Conservation (phyloP, 2,329 filamentous ascomycete species). For the Ceratocystis lukuohia region DNA sequence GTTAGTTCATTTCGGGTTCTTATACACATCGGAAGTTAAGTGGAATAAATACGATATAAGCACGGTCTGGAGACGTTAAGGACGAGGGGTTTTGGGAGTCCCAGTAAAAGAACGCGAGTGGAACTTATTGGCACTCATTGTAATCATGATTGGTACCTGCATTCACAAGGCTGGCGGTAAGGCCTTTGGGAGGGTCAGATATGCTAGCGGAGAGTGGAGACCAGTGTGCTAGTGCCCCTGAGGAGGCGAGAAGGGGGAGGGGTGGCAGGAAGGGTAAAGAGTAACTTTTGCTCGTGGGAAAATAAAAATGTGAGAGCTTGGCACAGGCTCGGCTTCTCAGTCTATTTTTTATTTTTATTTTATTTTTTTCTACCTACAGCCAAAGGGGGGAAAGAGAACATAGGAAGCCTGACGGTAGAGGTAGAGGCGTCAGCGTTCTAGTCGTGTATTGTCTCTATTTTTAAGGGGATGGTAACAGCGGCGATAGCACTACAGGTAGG, state of each 20-base stretch:
- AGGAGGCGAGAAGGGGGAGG: background rate
- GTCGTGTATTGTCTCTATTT: too few relatives aligned
- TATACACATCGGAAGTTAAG: background rate
- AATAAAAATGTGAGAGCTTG: too few relatives aligned
- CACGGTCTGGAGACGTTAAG: background rate
- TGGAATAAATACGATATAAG: background rate
- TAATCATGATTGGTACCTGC: slow-evolving; percentile 3
- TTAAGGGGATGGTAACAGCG: too few relatives aligned
- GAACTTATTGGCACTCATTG: background rate
- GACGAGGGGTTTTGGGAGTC: too few relatives aligned
- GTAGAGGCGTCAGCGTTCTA: too few relatives aligned
- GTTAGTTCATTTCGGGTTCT: background rate
- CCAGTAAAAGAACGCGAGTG: too few relatives aligned
- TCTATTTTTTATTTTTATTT: too few relatives aligned
- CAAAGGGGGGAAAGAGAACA: too few relatives aligned
- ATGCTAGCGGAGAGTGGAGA: background rate
- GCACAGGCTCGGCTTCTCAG: too few relatives aligned
- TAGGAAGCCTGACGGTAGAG: too few relatives aligned
- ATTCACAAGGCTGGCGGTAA: background rate
- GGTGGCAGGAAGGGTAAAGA: background rate
- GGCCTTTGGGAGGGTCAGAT: background rate
- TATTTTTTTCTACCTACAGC: too few relatives aligned
- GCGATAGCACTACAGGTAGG: too few relatives aligned
- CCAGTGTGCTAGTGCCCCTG: background rate
- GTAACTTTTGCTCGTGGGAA: background rate